Evolutionary conservation across 495 filamentous ascomycete genomes (phyloP), one percentile per base, ranked within the genome.

Genomic region (Penicillium lagena): DNA sequence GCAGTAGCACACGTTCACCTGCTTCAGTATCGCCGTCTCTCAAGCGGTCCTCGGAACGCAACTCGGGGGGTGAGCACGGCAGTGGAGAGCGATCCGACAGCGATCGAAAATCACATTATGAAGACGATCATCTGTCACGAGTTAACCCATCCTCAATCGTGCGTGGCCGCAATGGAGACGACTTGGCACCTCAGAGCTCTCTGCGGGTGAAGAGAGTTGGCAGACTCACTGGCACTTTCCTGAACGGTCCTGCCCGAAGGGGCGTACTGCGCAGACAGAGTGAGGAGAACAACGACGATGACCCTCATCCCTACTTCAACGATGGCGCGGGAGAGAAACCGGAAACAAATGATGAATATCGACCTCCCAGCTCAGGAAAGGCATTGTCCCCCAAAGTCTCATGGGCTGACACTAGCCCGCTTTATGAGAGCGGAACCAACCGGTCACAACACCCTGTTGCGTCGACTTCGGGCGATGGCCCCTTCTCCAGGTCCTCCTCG

Each of bases 181-280:
- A 83, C 4, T 59, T 66, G 15, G 81, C 76, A 1, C 63, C 78
- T 0, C 84, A 82, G 47, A 83, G 80, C 55, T 86, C 85, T 12
- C 68, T 87, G 64, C 79, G 86, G 1, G 66, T 86, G n/a, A 89
- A 87, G 62, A 72, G 83, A 49, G 75, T 87, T 28, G 81, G 79
- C 12, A 85, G 86, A 51, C 65, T 82, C 7, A 79, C 83, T 8
- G 86, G 86, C 1, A 79, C 75, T 45, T 89, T 88, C 51, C 66
- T 89, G 15, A 87, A 81, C 45, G 85, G 85, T 1, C 85, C 86
- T 8, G 85, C 84, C 14, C 77, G 86, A 45, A 70, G 86, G 48
- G 86, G 85, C 11, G 77, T 83, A 12, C 54, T 77, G 46, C 72
- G 84, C 45, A 75, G 85, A 40, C 83, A 86, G 58, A 88, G 83